These are phyloP conservation scores for Plasmodium knowlesi DNA, from an alignment of 169 alveolate species.

Conservation along the genomic window DNA sequence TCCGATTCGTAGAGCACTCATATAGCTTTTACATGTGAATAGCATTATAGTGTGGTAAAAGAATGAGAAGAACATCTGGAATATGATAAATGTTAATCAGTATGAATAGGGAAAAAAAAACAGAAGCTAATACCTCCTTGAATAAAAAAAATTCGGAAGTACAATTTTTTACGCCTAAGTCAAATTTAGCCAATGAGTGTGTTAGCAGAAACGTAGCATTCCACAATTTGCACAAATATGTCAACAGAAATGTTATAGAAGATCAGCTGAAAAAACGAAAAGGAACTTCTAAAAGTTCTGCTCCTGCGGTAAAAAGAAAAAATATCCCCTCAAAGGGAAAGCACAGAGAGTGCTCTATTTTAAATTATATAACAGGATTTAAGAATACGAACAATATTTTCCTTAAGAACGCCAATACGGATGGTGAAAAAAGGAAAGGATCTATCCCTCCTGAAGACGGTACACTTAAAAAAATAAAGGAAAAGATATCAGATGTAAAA, in stretches of 20 bases:
- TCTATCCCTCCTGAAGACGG: not conserved
- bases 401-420: not conserved
- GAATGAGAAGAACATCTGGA: not conserved
- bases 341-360: not conserved
- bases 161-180: constrained; percentile 58
- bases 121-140: not conserved
- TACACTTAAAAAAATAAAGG: not conserved
- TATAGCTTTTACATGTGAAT: not conserved
- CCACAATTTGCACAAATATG: constrained; percentile 38
- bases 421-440: not conserved
- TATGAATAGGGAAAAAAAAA: constrained; percentile 9
- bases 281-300: not conserved
- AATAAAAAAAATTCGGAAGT: constrained; percentile 27
- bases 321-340: not conserved
- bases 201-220: constrained; percentile 24
- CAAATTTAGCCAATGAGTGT: constrained; percentile 49
- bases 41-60: not conserved
- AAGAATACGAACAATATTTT: not conserved
- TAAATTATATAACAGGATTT: not conserved
- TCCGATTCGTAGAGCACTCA: not conserved
- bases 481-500: constrained; percentile 6
- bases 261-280: not conserved
- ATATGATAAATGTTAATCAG: not conserved
- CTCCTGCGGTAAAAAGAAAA: not conserved
- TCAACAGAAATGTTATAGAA: constrained; percentile 7